Evolutionary conservation across 768 basidiomycete genomes (phyloP).

Genomic region (Lactarius evosmus): DNA sequence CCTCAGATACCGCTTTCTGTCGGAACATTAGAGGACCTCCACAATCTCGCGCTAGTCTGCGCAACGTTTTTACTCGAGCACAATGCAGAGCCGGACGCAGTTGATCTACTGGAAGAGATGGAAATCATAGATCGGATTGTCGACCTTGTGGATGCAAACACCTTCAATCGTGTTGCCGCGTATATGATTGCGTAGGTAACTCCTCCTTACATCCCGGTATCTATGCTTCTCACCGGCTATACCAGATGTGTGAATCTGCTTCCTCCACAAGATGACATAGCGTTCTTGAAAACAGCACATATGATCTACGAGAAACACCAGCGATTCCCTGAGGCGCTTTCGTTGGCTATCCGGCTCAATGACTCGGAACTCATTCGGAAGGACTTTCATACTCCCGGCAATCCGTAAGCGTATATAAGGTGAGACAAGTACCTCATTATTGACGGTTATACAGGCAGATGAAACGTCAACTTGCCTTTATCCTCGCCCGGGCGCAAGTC

Average conservation of each 20-base stretch:
- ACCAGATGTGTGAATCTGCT: conserved; percentile 82
- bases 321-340: conserved; percentile 88
- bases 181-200: conserved; percentile 87
- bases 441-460: conserved; percentile 53
- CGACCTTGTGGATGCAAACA: conserved; percentile 80
- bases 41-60: conserved; percentile 74
- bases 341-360: conserved; percentile 79
- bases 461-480: conserved; percentile 92
- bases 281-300: conserved; percentile 87
- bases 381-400: conserved; percentile 87
- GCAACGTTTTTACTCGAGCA: conserved; percentile 87
- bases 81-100: conserved; percentile 97
- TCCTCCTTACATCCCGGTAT: conserved; percentile 10
- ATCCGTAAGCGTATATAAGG: conserved; percentile 55
- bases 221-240: conserved; percentile 13
- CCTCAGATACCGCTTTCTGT: conserved; percentile 36
- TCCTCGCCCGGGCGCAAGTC: conserved; percentile 89
- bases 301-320: conserved; percentile 82
- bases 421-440: background rate
- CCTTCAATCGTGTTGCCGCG: conserved; percentile 83
- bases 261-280: conserved; percentile 86
- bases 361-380: conserved; percentile 75
- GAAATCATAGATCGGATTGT: conserved; percentile 82
- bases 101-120: conserved; percentile 90
- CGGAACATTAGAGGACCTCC: conserved; percentile 72